A percentile compares a stretch with the other conserved stretches of the same genome.
These are phyloP conservation scores for Scleroderma citrinum DNA, from an alignment of 768 basidiomycete genomes.

Conservation along the genomic window DNA sequence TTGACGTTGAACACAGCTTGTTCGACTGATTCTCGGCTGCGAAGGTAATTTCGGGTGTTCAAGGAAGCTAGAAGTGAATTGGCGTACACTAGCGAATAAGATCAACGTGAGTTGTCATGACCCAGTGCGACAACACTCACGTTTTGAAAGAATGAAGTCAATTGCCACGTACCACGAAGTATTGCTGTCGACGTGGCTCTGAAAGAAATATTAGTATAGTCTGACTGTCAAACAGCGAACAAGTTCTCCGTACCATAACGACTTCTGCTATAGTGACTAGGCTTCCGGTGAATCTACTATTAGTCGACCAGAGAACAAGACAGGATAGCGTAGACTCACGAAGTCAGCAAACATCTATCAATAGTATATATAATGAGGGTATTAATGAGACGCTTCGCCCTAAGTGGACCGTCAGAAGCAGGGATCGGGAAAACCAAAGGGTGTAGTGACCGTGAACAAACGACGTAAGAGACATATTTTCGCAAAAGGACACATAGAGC, in stretches of 20 bases:
- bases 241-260: too few relatives aligned
- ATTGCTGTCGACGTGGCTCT: too few relatives aligned
- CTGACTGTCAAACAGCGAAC: too few relatives aligned
- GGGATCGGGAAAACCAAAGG: not conserved
- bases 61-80: too few relatives aligned
- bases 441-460: not conserved
- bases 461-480: not conserved
- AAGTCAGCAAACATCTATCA: not conserved
- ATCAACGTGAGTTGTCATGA: too few relatives aligned
- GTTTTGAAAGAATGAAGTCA: not conserved
- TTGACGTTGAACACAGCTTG: too few relatives aligned
- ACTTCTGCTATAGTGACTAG: too few relatives aligned
- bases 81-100: too few relatives aligned
- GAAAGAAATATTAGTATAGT: too few relatives aligned
- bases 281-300: not conserved
- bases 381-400: not conserved
- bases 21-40: too few relatives aligned
- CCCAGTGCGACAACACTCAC: not conserved
- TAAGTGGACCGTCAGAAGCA: not conserved
- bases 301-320: not conserved
- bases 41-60: too few relatives aligned
- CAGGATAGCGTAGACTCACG: not conserved
- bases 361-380: not conserved
- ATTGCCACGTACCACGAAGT: too few relatives aligned
- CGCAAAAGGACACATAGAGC: not conserved